phyloP scores from a whole-genome alignment of 345 rosid genomes.

The Abelmoschus esculentus region DNA sequence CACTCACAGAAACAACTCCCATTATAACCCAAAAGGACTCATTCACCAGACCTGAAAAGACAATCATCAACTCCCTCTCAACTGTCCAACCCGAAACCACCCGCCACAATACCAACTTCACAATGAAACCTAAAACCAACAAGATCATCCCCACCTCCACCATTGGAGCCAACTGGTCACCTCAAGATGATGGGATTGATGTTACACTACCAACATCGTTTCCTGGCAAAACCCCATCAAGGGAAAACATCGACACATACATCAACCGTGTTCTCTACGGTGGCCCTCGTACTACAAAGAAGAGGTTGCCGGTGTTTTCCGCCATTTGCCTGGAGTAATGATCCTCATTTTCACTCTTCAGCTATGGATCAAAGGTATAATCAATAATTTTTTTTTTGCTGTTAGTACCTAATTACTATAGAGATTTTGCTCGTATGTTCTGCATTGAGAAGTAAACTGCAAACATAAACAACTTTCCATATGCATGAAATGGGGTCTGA shows the following conservation, averaged over 20 bases:
- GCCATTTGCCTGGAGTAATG: slow-evolving; percentile 25
- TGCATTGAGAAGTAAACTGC: not conserved
- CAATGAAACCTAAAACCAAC: slow-evolving; percentile 12
- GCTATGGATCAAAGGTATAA: not conserved
- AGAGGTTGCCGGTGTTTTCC: slow-evolving; percentile 36
- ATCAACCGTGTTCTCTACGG: slow-evolving; percentile 24
- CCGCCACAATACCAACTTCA: slow-evolving; percentile 4
- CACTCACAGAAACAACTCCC: slow-evolving; percentile 13
- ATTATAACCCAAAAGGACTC: slow-evolving; percentile 10
- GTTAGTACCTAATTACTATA: not conserved
- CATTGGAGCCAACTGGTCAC: slow-evolving; percentile 39
- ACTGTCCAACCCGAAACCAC: slow-evolving; percentile 5
- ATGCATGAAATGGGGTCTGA: not conserved
- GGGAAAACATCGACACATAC: slow-evolving; percentile 24
- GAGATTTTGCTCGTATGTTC: not conserved
- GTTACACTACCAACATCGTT: slow-evolving; percentile 24
- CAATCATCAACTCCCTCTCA: not conserved
- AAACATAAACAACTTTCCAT: not conserved
- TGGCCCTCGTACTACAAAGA: slow-evolving; percentile 21
- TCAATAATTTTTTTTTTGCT: not conserved
- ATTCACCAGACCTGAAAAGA: not conserved
- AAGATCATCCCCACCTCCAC: not conserved
- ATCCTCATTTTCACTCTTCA: not conserved
- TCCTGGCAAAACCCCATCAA: slow-evolving; percentile 15
- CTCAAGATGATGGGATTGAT: slow-evolving; percentile 59